Base-by-base conservation (phyloP, 768 basidiomycete species). In the Trametes cingulata region DNA sequence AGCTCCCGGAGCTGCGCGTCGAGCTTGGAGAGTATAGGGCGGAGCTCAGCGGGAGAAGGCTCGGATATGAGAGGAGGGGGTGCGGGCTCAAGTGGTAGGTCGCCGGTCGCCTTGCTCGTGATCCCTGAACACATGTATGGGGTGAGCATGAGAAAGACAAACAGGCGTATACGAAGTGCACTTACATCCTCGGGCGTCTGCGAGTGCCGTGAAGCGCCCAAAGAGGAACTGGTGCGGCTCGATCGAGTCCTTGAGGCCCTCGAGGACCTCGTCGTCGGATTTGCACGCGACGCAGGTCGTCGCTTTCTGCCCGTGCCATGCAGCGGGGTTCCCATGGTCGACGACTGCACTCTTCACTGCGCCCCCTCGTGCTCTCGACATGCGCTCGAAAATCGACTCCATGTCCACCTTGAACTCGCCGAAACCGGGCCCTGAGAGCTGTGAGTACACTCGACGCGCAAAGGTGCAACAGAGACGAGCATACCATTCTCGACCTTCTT, bases 351-450 rank as follows among this genome's bases (percentile, higher is more conserved):
- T 76, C 56, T 78, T 77, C 14, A 87, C 71, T 49, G 75, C 76
- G 2, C 77, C 79, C 13, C 67, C 75, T 70, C 40, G 72, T 73
- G 84, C 76, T 58, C 93, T 78, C 52, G 78, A 76, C 79, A 96
- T 86, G 27, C 92, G 81, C 71, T 95, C 94, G 67, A 97, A 94
- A 35, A 98, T 90, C 3, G 87, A 85, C 75, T 98, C 95, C 60
- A 81, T 82, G 68, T 95, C 93, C 1, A 83, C 83, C 71, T 86
- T 88, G 71, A 90, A 93, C 72, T 93, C 90, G 4, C 95, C 96
- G 70, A 90, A 98, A 0, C 87, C 88, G 0, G 82, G 80, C 0
- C 87, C 83, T 84, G 45, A 2, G 15, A 37, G 9, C 17, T 0
- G 3, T 17, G 7, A 10, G 40, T 19, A 24, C 20, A 12, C 1